phyloP scores from a whole-genome alignment of 2,329 filamentous ascomycete genomes.

The Aureobasidium melanogenum region DNA sequence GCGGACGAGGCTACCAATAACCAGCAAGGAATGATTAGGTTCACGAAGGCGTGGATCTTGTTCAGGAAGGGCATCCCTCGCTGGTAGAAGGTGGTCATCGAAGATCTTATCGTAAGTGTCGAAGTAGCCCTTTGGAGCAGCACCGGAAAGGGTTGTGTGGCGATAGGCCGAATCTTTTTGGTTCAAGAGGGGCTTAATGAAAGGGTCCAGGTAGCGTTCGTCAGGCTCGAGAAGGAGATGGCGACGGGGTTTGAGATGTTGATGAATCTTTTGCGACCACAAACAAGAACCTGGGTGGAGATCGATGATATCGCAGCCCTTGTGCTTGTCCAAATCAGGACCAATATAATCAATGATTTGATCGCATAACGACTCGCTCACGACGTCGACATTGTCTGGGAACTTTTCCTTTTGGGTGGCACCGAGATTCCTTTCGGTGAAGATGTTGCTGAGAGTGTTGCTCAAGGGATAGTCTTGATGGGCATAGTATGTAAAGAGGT shows the following conservation, averaged over 20 bases:
- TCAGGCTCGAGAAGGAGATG: slow-evolving; percentile 79
- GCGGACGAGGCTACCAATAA: slow-evolving; percentile 31
- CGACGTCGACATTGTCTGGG: slow-evolving; percentile 22
- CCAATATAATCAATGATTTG: slow-evolving; percentile 63
- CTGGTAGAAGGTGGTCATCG: slow-evolving; percentile 39
- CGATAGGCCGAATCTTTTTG: slow-evolving; percentile 38
- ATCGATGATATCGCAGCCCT: slow-evolving; percentile 78
- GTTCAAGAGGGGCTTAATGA: slow-evolving; percentile 44
- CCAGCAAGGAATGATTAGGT: slow-evolving; percentile 64
- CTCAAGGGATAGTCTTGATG: slow-evolving; percentile 7
- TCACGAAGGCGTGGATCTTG: slow-evolving; percentile 35
- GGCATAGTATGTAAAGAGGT: neutral
- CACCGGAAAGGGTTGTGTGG: slow-evolving; percentile 29
- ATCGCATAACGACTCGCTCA: slow-evolving; percentile 45
- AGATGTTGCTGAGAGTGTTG: neutral
- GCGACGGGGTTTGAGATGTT: slow-evolving; percentile 64
- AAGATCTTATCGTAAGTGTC: slow-evolving; percentile 44
- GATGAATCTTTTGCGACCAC: slow-evolving; percentile 70
- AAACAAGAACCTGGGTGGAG: slow-evolving; percentile 72
- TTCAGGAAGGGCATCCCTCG: slow-evolving; percentile 41
- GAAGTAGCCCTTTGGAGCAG: slow-evolving; percentile 17
- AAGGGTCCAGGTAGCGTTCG: slow-evolving; percentile 46
- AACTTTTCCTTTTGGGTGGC: neutral
- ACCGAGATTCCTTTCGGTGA: neutral
- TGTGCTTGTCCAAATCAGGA: slow-evolving; percentile 57